Conservation (phyloP, 1,284 basidiomycete genomes). For the Ceratobasidium sp. region DNA sequence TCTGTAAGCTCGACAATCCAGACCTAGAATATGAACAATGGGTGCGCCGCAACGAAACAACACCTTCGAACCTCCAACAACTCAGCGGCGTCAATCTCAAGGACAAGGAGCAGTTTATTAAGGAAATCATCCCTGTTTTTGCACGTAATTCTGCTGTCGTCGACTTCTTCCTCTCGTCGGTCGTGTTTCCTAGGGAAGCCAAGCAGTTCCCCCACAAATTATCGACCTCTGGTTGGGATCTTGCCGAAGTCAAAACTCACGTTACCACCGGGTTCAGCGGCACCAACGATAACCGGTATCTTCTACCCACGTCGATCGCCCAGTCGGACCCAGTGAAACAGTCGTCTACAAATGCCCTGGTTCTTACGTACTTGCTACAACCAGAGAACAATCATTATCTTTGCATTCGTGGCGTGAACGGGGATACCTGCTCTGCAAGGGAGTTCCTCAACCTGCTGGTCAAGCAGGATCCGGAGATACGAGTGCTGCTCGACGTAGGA, state of each 20-base stretch:
- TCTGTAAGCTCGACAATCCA: conserved; percentile 64
- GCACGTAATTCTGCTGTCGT: conserved; percentile 60
- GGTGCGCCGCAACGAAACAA: conserved; percentile 52
- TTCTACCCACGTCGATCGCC: conserved; percentile 64
- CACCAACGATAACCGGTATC: conserved; percentile 67
- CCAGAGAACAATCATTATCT: conserved; percentile 63
- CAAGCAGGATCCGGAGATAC: conserved; percentile 58
- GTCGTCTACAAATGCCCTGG: conserved; percentile 65
- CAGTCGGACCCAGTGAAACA: conserved; percentile 63
- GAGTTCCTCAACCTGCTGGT: conserved; percentile 59
- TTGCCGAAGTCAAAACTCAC: conserved; percentile 60
- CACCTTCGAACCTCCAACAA: conserved; percentile 56
- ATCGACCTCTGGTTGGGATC: conserved; percentile 67
- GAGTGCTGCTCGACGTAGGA: conserved; percentile 68
- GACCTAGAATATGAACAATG: conserved; percentile 62
- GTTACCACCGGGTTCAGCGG: conserved; percentile 69
- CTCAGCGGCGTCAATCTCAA: conserved; percentile 62
- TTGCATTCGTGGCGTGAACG: conserved; percentile 52
- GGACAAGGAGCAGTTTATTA: conserved; percentile 59
- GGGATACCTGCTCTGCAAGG: conserved; percentile 53
- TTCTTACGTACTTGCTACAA: conserved; percentile 62
- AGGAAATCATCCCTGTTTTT: conserved; percentile 58
- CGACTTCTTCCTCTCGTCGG: conserved; percentile 65
- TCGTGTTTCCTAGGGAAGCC: conserved; percentile 66
- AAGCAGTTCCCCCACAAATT: conserved; percentile 66